phyloP scores from a whole-genome alignment of 768 basidiomycete species.

The Lactarius pseudohatsudake region DNA sequence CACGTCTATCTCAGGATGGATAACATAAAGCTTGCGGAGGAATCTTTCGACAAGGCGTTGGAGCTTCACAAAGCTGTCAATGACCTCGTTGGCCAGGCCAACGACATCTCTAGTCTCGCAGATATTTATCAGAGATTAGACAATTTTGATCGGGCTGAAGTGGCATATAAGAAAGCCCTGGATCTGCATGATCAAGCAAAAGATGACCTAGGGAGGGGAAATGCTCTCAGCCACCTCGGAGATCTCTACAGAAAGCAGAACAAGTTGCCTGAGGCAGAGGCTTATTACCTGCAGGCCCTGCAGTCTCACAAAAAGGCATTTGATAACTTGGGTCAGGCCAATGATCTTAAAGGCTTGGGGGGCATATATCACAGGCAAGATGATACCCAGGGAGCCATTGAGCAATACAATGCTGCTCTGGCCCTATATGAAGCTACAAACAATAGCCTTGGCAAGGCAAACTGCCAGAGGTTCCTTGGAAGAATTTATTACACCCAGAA shows the following conservation, averaged over 20 bases:
- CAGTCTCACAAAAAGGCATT: constrained; percentile 14
- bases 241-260: constrained; percentile 22
- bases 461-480: constrained; percentile 19
- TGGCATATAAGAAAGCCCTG: constrained; percentile 10
- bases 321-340: constrained; percentile 25
- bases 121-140: constrained; percentile 21
- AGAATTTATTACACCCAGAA: constrained; percentile 8
- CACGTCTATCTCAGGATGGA: constrained; percentile 18
- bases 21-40: constrained; percentile 5
- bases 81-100: constrained; percentile 25
- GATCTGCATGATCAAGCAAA: constrained; percentile 14
- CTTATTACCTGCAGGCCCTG: constrained; percentile 8
- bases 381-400: background rate
- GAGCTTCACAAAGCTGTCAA: constrained; percentile 14
- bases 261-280: constrained; percentile 15
- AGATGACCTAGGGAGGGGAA: constrained; percentile 23
- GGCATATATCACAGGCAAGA: constrained; percentile 11
- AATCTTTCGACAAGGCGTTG: constrained; percentile 15
- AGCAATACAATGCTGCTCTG: constrained; percentile 12
- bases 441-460: constrained; percentile 21
- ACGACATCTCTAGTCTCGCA: constrained; percentile 18
- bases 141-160: constrained; percentile 9
- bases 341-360: constrained; percentile 27
- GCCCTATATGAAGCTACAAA: constrained; percentile 1
- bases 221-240: constrained; percentile 21